Conservation (phyloP, 1,284 basidiomycete genomes). For the Malassezia brasiliensis region DNA sequence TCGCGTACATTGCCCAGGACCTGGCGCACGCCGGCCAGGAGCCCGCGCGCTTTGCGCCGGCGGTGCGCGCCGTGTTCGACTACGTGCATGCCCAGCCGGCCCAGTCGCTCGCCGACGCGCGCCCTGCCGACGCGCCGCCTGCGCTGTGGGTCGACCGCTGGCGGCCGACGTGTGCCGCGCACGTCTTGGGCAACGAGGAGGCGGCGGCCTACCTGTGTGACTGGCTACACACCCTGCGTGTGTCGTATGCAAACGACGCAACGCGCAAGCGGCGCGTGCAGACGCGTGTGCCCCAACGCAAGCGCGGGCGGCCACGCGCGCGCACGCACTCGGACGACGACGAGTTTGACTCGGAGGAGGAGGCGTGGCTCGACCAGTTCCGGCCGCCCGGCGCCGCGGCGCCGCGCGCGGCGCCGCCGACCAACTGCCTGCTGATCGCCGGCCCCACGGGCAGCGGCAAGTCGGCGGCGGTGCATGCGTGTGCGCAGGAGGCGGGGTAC, state of each 20-base stretch:
- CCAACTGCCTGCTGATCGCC: constrained; percentile 54
- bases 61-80: not conserved
- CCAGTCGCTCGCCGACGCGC: not conserved
- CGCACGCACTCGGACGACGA: constrained; percentile 21
- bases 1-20: constrained; percentile 7
- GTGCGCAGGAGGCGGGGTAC: constrained; percentile 64
- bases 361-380: constrained; percentile 28
- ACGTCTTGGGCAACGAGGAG: constrained; percentile 21
- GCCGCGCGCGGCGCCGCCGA: constrained; percentile 7
- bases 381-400: not conserved
- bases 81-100: not conserved
- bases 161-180: constrained; percentile 18
- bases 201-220: constrained; percentile 20
- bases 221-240: constrained; percentile 22
- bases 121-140: not conserved
- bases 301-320: constrained; percentile 4
- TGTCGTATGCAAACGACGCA: not conserved
- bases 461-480: constrained; percentile 43
- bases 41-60: not conserved
- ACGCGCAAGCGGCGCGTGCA: not conserved
- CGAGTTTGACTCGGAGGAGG: constrained; percentile 18
- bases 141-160: constrained; percentile 19
- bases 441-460: constrained; percentile 56
- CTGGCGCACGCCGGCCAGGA: not conserved
- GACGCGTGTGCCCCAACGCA: constrained; percentile 13